Conservation (phyloP, 2,329 filamentous ascomycete species). For the Hypocrella siamensis region DNA sequence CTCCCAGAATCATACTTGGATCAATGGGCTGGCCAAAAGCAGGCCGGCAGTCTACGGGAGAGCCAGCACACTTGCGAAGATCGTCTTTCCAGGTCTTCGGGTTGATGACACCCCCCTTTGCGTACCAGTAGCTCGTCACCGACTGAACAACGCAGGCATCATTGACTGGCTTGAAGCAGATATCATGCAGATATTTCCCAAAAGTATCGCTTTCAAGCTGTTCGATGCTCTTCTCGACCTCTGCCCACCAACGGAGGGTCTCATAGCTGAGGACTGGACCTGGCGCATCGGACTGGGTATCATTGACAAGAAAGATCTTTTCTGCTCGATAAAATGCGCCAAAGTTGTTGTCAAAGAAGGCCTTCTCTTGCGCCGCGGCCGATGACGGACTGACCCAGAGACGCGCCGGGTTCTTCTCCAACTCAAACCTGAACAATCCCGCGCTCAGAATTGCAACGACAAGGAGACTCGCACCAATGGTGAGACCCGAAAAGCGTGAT, state of each 20-base stretch:
- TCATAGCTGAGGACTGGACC: slow-evolving; percentile 78
- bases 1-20: slow-evolving; percentile 73
- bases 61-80: slow-evolving; percentile 57
- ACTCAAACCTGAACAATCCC: slow-evolving; percentile 76
- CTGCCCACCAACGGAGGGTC: slow-evolving; percentile 86
- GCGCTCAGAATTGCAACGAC: slow-evolving; percentile 66
- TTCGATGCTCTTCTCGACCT: slow-evolving; percentile 64
- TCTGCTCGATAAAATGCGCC: slow-evolving; percentile 92
- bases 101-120: slow-evolving; percentile 24
- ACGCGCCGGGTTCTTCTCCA: slow-evolving; percentile 79
- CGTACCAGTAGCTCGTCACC: slow-evolving; percentile 74
- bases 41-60: slow-evolving; percentile 74
- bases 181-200: slow-evolving; percentile 58
- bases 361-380: slow-evolving; percentile 78
- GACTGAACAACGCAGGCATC: slow-evolving; percentile 87
- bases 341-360: slow-evolving; percentile 84
- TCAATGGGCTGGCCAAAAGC: slow-evolving; percentile 81
- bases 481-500: slow-evolving; percentile 70
- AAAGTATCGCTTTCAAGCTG: slow-evolving; percentile 54
- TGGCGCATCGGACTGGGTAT: slow-evolving; percentile 46
- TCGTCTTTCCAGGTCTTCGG: slow-evolving; percentile 52
- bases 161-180: slow-evolving; percentile 89
- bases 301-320: slow-evolving; percentile 87
- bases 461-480: slow-evolving; percentile 61
- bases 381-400: slow-evolving; percentile 96